phyloP scores from a whole-genome alignment of 306 rosid genomes.

The Chamaecrista fasciculata region DNA sequence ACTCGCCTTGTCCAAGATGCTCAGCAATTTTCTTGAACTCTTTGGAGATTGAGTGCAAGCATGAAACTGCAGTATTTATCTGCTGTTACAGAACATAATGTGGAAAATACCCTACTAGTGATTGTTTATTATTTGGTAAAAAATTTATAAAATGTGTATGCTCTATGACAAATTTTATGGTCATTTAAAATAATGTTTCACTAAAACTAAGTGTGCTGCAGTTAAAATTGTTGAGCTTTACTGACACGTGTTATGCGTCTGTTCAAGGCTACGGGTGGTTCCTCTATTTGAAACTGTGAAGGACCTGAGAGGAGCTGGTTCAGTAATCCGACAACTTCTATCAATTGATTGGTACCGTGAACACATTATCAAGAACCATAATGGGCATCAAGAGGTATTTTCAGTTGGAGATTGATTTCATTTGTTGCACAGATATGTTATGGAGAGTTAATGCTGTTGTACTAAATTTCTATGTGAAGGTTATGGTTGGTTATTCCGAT shows the following conservation, averaged over 20 bases:
- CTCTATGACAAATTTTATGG: slow-evolving; percentile 7
- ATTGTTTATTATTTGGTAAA: slow-evolving; percentile 2
- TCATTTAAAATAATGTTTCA: background rate
- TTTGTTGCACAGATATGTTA: background rate
- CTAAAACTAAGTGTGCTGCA: background rate
- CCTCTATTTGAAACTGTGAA: slow-evolving; percentile 95
- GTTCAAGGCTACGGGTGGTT: slow-evolving; percentile 81
- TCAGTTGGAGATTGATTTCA: background rate
- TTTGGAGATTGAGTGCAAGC: background rate
- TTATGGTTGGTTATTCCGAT: slow-evolving; percentile 97
- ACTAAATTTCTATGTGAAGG: slow-evolving; percentile 50
- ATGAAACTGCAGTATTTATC: background rate
- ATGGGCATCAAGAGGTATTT: slow-evolving; percentile 88
- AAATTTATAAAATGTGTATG: slow-evolving; percentile 8
- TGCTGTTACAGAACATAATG: background rate
- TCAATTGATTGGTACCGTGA: slow-evolving; percentile 87
- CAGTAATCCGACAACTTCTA: slow-evolving; percentile 71
- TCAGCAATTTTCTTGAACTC: background rate
- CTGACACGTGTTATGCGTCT: background rate
- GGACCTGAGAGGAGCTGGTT: slow-evolving; percentile 89
- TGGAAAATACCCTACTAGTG: background rate
- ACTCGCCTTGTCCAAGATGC: slow-evolving; percentile 4
- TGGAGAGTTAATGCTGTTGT: slow-evolving; percentile 22
- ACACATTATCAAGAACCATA: slow-evolving; percentile 74
- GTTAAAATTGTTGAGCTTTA: slow-evolving; percentile 15